Base-by-base conservation (phyloP, 805 yeast genomes). In the Candida easanensis region DNA sequence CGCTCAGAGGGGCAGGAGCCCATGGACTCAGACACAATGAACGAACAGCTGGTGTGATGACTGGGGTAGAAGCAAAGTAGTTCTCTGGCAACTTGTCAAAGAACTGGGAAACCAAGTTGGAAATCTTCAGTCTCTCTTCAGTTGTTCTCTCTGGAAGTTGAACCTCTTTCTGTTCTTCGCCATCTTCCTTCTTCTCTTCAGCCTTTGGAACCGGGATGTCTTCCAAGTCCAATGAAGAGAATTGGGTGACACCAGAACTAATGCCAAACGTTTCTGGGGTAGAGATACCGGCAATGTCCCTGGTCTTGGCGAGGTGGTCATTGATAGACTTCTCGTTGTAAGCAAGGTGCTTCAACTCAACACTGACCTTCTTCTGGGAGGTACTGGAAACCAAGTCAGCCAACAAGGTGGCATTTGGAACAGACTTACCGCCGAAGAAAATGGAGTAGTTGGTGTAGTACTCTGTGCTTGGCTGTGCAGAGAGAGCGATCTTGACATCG, bases 1-100 rank as follows among this genome's bases (percentile, higher is more conserved):
- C 78, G 39, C 70, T 66, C 15, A 82, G 69, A 23, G 91, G 83
- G 13, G 88, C 88, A 4, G 97, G 96, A 51, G 86, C 82, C 93
- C 96, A 91, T 41, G 79, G 77, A 13, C 96, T 86, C 38, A 88
- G 61, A 41, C 72, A 76, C 48, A 93, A 65, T 8, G 91, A 84
- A 41, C 74, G 71, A 15, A 78, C 68, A 44, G 68, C 63, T 26
- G 73, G 71, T 1, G 62, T 53, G 26, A 45, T 13, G 15, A 42
- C 11, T 18, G 46, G 38, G 2, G 43, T 13, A 5, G 57, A 40
- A 34, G 44, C 38, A 25, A 19, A 52, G 42, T 48, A 57, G 28
- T 55, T 58, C 18, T 56, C 45, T 17, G 58, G 55, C 8, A 56
- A 44, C 11, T 53, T 36, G 8, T 41, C 43, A 26, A 53, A 52